Conservation (phyloP, 805 yeast species). For the Tetrapisispora pingtungensis region DNA sequence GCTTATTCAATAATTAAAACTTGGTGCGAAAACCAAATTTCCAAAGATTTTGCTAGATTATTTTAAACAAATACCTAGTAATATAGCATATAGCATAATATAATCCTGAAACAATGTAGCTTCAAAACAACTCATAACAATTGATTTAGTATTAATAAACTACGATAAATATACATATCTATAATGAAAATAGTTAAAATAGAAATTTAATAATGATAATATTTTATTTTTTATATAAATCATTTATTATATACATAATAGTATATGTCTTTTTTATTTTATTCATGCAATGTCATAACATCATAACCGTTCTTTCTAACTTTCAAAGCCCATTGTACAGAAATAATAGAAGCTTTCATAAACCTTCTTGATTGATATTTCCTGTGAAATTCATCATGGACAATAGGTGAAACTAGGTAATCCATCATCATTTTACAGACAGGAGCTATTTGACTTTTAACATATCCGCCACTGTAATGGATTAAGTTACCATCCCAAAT, state of each 20-base stretch:
- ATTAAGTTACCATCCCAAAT: conserved; percentile 82
- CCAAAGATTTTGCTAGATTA: conserved; percentile 4
- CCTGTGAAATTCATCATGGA: conserved; percentile 85
- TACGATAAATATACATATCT: background rate
- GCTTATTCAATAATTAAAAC: conserved; percentile 6
- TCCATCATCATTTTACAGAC: conserved; percentile 66
- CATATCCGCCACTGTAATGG: conserved; percentile 87
- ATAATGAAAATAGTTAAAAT: too few relatives aligned
- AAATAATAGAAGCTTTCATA: conserved; percentile 72
- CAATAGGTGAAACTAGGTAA: conserved; percentile 69
- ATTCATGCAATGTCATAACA: conserved; percentile 32
- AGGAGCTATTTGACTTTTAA: conserved; percentile 59
- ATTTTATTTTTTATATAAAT: background rate
- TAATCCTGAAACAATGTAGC: background rate
- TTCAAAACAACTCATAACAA: background rate
- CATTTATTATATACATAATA: background rate
- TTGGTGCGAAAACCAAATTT: conserved; percentile 7
- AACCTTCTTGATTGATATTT: conserved; percentile 85
- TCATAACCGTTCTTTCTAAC: conserved; percentile 31
- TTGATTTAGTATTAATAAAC: background rate
- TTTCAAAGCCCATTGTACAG: conserved; percentile 76
- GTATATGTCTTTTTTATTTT: background rate
- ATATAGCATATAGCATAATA: conserved; percentile 1
- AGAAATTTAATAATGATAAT: background rate
- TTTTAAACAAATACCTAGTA: conserved; percentile 1